Evolutionary conservation across 805 yeast genomes (phyloP), one percentile per base, ranked within the genome.

Genomic region (Torulaspora franciscae): DNA sequence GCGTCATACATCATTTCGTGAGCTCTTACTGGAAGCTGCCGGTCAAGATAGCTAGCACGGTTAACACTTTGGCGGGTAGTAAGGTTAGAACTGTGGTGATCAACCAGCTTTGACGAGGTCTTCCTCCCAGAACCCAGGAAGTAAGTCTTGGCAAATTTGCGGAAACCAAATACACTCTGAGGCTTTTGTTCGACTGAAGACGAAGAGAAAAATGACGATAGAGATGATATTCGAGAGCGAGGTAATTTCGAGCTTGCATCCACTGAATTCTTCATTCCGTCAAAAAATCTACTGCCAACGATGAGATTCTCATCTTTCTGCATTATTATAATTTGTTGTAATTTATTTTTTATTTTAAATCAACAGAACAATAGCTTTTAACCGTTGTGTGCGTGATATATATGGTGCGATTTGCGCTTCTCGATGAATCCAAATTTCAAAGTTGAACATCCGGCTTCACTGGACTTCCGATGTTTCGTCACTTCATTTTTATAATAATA

Each of bases 91-190:
- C 11, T 27, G 14, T 14, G 17, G 23, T 32, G 37, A 13, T 32
- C 42, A 15, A 24, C 17, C 24, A 32, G 15, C 7, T 34, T 41
- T 3, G 30, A 32, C 5, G 30, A 14, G 28, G 10, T 41, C 28
- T 24, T 35, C 32, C 40, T 47, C 24, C 42, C 52, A 6, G 46
- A 34, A 2, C 55, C 52, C 14, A 43, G 11, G 4, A 62, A 37
- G 39, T 59, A 61, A 9, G 46, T 43, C 41, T 40, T 56, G 1
- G 66, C 64, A 37, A 61, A 46, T 40, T 57, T 50, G 38, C 65
- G 52, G 35, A 62, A 56, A 1, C 67, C 66, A 43, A 61, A 52
- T 7, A 58, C 24, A 15, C 58, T 61, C 25, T 49, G 49, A 8
- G 43, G 24, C 7, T 43, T 40, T 9, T 37, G 40, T 23, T 48